phyloP scores from a whole-genome alignment of 2,329 filamentous ascomycete species.

The Fusarium virguliforme region DNA sequence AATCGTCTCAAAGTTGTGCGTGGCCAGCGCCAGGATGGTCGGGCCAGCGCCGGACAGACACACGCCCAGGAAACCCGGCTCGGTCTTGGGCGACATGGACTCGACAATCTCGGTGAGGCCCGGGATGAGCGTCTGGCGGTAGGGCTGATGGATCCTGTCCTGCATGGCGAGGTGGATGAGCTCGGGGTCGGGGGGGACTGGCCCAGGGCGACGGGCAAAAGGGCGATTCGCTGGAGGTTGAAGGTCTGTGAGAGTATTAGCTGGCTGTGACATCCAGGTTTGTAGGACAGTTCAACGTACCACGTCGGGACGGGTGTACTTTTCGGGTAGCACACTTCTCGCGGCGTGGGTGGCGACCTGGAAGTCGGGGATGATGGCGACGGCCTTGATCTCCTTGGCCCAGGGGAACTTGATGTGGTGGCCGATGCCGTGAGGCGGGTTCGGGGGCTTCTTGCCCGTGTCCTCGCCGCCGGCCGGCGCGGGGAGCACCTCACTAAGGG shows the following conservation, averaged over 20 bases:
- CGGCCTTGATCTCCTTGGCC: constrained; percentile 95
- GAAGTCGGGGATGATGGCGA: constrained; percentile 96
- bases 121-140: constrained; percentile 91
- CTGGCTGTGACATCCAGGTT: neutral
- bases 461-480: constrained; percentile 91
- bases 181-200: constrained; percentile 92
- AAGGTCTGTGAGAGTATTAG: constrained; percentile 74
- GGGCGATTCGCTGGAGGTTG: constrained; percentile 93
- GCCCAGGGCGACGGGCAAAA: constrained; percentile 90
- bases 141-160: constrained; percentile 97
- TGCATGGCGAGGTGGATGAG: constrained; percentile 99
- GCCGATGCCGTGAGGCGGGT: constrained; percentile 92
- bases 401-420: constrained; percentile 97
- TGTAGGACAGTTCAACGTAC: constrained; percentile 62
- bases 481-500: constrained; percentile 92
- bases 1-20: constrained; percentile 89
- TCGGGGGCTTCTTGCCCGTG: constrained; percentile 87
- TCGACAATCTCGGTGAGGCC: constrained; percentile 92
- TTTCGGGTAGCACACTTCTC: constrained; percentile 84
- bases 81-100: constrained; percentile 89
- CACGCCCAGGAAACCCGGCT: constrained; percentile 91
- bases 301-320: constrained; percentile 86
- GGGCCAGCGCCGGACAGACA: constrained; percentile 96
- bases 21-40: constrained; percentile 94
- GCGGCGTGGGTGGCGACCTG: constrained; percentile 96